These are phyloP conservation scores for Ogataea hybrid DNA, from an alignment of 1,139 yeast species.

Conservation along the genomic window DNA sequence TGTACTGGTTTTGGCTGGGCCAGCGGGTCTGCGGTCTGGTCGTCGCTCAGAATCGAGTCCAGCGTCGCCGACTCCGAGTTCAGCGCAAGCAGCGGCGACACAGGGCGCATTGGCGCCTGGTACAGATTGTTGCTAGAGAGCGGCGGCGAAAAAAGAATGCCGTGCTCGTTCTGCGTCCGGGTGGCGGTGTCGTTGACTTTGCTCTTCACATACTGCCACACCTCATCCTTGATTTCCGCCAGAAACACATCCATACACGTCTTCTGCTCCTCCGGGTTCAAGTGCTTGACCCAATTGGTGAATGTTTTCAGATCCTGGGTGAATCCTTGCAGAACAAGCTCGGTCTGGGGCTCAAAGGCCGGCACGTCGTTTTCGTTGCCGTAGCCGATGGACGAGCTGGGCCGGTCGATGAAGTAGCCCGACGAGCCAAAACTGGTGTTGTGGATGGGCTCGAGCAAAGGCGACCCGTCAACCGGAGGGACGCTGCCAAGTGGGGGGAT, in stretches of 20 bases:
- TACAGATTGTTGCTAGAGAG: slow-evolving; percentile 24
- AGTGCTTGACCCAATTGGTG: slow-evolving; percentile 58
- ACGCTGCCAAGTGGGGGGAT: slow-evolving; percentile 24
- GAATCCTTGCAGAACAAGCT: slow-evolving; percentile 35
- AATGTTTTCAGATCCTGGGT: slow-evolving; percentile 49
- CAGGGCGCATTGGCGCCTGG: slow-evolving; percentile 28
- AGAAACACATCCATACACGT: slow-evolving; percentile 59
- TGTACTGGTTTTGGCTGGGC: slow-evolving; percentile 20
- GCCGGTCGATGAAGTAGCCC: slow-evolving; percentile 19
- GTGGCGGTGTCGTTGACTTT: slow-evolving; percentile 19
- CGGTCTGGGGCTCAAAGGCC: slow-evolving; percentile 32
- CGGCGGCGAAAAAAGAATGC: slow-evolving; percentile 29
- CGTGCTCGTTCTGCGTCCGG: slow-evolving; percentile 13
- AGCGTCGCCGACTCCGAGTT: slow-evolving; percentile 34
- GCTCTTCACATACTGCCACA: slow-evolving; percentile 37
- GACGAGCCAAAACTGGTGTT: slow-evolving; percentile 9
- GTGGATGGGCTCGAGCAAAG: slow-evolving; percentile 17
- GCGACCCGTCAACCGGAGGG: slow-evolving; percentile 20
- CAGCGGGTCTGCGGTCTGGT: slow-evolving; percentile 2
- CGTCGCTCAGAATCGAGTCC: slow-evolving; percentile 35
- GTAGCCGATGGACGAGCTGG: slow-evolving; percentile 22
- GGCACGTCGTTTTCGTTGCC: slow-evolving; percentile 33
- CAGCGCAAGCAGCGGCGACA: slow-evolving; percentile 31
- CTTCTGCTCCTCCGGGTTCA: slow-evolving; percentile 55
- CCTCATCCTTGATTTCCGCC: slow-evolving; percentile 47